Conservation (phyloP, 345 rosid species). For the Melaleuca alternifolia region DNA sequence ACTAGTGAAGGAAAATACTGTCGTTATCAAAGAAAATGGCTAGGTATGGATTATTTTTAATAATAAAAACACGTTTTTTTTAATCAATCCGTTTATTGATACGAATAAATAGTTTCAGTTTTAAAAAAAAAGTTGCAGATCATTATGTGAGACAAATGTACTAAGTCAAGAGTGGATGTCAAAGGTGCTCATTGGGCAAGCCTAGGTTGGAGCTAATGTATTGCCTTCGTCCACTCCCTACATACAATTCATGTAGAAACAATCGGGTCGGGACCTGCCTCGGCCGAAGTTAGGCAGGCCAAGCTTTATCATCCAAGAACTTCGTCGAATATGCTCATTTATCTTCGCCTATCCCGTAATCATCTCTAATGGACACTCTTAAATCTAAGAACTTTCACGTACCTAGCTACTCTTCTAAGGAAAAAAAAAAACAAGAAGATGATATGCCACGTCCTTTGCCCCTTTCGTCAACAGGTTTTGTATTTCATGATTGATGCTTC, state of each 20-base stretch:
- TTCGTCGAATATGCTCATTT: background rate
- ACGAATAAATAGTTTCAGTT: no score
- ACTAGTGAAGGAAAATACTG: background rate
- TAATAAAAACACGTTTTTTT: background rate
- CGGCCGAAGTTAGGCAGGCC: background rate
- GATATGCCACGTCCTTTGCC: background rate
- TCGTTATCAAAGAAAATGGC: background rate
- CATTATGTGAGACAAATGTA: background rate
- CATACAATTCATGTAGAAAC: background rate
- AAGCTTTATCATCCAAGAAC: background rate
- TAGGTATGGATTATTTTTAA: background rate
- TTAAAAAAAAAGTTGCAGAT: background rate
- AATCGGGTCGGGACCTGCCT: background rate
- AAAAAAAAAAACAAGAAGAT: background rate
- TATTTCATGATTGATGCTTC: background rate
- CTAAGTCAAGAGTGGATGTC: accelerated
- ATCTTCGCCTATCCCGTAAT: background rate
- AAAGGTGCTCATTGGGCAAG: background rate
- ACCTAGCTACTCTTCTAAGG: background rate
- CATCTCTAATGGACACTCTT: background rate
- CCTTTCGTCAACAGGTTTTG: background rate
- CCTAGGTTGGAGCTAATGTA: background rate
- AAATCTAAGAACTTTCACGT: background rate
- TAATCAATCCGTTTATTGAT: no score
- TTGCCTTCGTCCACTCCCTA: background rate